Evolutionary conservation across 805 yeast genomes (phyloP).

Genomic region (Candida sphagnicola): DNA sequence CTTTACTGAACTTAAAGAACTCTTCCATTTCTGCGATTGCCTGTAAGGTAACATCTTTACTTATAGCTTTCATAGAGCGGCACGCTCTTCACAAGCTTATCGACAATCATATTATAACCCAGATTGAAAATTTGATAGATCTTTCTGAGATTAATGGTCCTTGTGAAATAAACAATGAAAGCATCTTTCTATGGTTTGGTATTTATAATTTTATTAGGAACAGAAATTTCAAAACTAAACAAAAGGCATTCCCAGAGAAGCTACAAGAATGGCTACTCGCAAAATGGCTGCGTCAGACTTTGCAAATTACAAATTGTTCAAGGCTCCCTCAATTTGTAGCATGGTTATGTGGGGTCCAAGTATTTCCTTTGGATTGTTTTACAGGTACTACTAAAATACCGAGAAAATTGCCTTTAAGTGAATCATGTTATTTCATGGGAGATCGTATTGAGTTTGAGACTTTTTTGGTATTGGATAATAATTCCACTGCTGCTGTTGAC

Average conservation of each 20-base stretch:
- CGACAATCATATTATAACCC: slow-evolving; percentile 42
- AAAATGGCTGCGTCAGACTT: slow-evolving; percentile 36
- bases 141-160: slow-evolving; percentile 65
- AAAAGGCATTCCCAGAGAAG: slow-evolving; percentile 19
- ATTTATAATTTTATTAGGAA: slow-evolving; percentile 23
- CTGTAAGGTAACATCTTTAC: slow-evolving; percentile 23
- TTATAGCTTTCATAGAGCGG: slow-evolving; percentile 10
- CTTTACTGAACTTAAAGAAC: slow-evolving; percentile 35
- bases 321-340: slow-evolving; percentile 30
- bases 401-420: background rate
- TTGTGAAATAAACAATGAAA: slow-evolving; percentile 36
- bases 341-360: slow-evolving; percentile 39
- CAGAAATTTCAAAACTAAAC: slow-evolving; percentile 20
- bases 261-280: slow-evolving; percentile 49
- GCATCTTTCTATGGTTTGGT: slow-evolving; percentile 53
- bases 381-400: background rate
- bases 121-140: slow-evolving; percentile 48
- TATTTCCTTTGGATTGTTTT: background rate
- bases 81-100: slow-evolving; percentile 10
- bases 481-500: background rate
- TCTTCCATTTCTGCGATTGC: slow-evolving; percentile 21
- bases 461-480: background rate
- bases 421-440: background rate
- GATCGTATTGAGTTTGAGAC: background rate
- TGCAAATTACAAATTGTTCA: slow-evolving; percentile 7